Conservation (phyloP, 129 eudicot genomes). For the Flaveria linearis region DNA sequence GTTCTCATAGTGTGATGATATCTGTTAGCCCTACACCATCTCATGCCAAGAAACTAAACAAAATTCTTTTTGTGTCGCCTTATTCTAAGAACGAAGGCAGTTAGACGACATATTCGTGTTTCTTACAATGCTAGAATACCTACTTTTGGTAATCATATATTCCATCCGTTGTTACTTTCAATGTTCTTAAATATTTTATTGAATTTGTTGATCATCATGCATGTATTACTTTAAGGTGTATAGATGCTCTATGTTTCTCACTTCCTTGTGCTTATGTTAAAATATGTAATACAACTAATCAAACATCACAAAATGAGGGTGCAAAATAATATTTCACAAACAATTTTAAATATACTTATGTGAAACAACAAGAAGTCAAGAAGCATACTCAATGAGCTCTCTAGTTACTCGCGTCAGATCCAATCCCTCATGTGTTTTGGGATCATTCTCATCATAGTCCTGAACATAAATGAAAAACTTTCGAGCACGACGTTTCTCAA, state of each 20-base stretch:
- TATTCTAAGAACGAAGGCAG: neutral
- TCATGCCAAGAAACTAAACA: neutral
- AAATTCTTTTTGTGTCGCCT: neutral
- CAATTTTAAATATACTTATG: neutral
- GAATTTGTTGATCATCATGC: neutral
- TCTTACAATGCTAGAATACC: neutral
- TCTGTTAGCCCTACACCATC: neutral
- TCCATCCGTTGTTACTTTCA: neutral
- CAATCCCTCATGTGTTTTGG: constrained; percentile 93
- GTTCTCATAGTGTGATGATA: neutral
- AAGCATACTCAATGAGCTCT: constrained; percentile 84
- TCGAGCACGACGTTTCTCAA: constrained; percentile 95
- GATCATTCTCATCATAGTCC: constrained; percentile 78
- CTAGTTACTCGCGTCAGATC: constrained; percentile 76
- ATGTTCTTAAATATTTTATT: neutral
- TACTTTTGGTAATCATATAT: neutral
- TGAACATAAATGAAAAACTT: constrained; percentile 90
- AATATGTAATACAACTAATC: neutral
- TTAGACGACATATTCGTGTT: neutral
- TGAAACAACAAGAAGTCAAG: neutral
- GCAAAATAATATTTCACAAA: neutral
- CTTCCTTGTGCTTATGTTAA: neutral
- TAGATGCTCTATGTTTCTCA: neutral
- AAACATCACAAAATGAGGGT: neutral
- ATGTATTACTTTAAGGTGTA: neutral